Conservation (phyloP, 208 protist genomes). For the Leishmania gerbilli region DNA sequence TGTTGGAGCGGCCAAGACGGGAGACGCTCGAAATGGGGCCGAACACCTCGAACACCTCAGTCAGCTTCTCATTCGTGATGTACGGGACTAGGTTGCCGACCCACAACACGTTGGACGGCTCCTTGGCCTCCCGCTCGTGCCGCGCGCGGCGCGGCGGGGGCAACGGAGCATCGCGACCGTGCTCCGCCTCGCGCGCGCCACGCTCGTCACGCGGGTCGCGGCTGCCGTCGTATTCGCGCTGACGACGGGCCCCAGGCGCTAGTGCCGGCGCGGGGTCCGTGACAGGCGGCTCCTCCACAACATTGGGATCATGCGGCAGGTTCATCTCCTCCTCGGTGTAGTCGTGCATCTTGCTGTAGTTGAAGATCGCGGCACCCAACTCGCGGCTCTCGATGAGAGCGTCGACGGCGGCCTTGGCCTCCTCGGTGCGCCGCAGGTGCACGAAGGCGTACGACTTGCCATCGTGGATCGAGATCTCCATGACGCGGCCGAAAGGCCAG, state of each 20-base stretch:
- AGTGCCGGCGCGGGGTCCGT: slow-evolving; percentile 21
- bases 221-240: slow-evolving; percentile 12
- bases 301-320: slow-evolving; percentile 46
- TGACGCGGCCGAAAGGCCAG: slow-evolving; percentile 77
- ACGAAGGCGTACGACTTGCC: slow-evolving; percentile 87
- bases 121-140: slow-evolving; percentile 52
- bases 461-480: slow-evolving; percentile 69
- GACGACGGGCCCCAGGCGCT: slow-evolving; percentile 22
- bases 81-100: slow-evolving; percentile 73
- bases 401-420: slow-evolving; percentile 74
- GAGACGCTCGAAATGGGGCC: slow-evolving; percentile 69
- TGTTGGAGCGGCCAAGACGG: slow-evolving; percentile 62
- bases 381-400: slow-evolving; percentile 55
- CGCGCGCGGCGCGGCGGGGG: slow-evolving; percentile 53
- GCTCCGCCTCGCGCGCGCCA: slow-evolving; percentile 15
- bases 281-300: slow-evolving; percentile 22
- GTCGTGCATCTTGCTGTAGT: slow-evolving; percentile 88
- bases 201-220: slow-evolving; percentile 23
- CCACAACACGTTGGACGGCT: slow-evolving; percentile 85
- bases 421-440: slow-evolving; percentile 79
- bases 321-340: slow-evolving; percentile 79
- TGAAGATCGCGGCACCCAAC: slow-evolving; percentile 66
- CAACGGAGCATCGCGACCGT: not conserved
- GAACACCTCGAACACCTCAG: slow-evolving; percentile 81
- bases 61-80: slow-evolving; percentile 68